A percentile compares a stretch with the other conserved stretches of the same genome.
phyloP scores from a whole-genome alignment of 2,329 filamentous ascomycete genomes.

The Epichloe hybrida region DNA sequence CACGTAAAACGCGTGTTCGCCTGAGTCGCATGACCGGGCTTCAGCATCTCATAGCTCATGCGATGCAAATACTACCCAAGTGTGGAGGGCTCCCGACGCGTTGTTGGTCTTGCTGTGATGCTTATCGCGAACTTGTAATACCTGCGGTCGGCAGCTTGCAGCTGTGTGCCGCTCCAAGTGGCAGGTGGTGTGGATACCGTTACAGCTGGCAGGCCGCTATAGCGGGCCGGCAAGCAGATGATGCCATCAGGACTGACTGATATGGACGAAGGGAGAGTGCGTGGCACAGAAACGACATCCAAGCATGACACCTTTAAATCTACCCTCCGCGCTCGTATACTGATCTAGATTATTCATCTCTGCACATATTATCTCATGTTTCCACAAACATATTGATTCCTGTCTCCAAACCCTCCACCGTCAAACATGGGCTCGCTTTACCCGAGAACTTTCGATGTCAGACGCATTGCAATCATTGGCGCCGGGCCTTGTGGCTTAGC shows the following conservation, averaged over 20 bases:
- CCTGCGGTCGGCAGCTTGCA: neutral
- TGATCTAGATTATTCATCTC: no score
- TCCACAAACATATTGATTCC: neutral
- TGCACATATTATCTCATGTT: no score
- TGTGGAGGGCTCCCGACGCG: neutral
- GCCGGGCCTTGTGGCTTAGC: slow-evolving; percentile 70
- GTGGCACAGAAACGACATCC: no score
- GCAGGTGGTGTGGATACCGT: slow-evolving; percentile 2
- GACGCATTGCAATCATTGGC: slow-evolving; percentile 63
- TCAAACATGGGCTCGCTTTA: slow-evolving; percentile 16
- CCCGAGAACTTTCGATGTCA: slow-evolving; percentile 32
- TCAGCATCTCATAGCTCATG: neutral
- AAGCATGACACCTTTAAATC: no score
- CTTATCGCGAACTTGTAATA: neutral
- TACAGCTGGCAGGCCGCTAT: neutral
- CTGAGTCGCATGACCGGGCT: neutral
- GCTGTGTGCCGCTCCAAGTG: neutral
- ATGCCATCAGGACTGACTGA: neutral
- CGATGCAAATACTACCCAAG: neutral
- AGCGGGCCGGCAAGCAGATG: neutral
- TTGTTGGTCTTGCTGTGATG: neutral
- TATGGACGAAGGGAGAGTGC: neutral
- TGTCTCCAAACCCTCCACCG: slow-evolving; percentile 1
- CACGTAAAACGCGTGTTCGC: neutral
- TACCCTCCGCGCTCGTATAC: no score